These are phyloP conservation scores for Paraphoma sp. DNA, from an alignment of 2,329 filamentous ascomycete genomes.

Conservation along the genomic window DNA sequence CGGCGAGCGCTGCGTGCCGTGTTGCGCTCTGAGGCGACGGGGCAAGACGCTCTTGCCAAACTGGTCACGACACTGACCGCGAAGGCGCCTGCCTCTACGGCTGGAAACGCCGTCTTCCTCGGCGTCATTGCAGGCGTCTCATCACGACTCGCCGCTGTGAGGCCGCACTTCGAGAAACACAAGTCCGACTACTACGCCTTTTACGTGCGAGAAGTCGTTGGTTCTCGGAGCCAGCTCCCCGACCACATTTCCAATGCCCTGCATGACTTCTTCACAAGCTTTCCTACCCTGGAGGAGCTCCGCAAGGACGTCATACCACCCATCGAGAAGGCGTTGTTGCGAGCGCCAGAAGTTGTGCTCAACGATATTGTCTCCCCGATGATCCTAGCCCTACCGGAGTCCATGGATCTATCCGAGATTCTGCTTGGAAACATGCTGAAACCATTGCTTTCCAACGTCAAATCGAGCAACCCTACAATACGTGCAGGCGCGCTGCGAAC, in stretches of 20 bases:
- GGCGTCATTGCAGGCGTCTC: conserved; percentile 89
- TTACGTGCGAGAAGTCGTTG: conserved; percentile 83
- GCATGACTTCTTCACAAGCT: conserved; percentile 81
- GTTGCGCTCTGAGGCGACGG: conserved; percentile 65
- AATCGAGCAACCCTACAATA: conserved; percentile 83
- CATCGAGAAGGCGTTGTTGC: conserved; percentile 85
- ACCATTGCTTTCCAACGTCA: conserved; percentile 85
- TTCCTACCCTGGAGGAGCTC: conserved; percentile 76
- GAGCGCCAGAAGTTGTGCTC: conserved; percentile 88
- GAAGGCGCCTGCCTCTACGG: conserved; percentile 68
- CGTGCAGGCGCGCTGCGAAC: conserved; percentile 76
- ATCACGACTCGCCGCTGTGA: conserved; percentile 70
- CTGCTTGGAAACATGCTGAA: conserved; percentile 79
- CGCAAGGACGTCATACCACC: conserved; percentile 77
- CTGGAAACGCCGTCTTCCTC: conserved; percentile 77
- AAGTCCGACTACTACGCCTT: conserved; percentile 81
- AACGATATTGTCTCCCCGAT: conserved; percentile 79
- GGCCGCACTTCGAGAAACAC: conserved; percentile 66
- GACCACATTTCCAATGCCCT: conserved; percentile 75
- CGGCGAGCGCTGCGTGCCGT: conserved; percentile 80
- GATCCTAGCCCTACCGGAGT: conserved; percentile 70
- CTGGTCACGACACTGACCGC: conserved; percentile 71
- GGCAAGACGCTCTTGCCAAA: conserved; percentile 66
- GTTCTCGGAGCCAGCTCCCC: conserved; percentile 75
- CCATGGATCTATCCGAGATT: conserved; percentile 78